phyloP scores from a whole-genome alignment of 2,329 filamentous ascomycete species.

The Hirsutella rhossiliensis region DNA sequence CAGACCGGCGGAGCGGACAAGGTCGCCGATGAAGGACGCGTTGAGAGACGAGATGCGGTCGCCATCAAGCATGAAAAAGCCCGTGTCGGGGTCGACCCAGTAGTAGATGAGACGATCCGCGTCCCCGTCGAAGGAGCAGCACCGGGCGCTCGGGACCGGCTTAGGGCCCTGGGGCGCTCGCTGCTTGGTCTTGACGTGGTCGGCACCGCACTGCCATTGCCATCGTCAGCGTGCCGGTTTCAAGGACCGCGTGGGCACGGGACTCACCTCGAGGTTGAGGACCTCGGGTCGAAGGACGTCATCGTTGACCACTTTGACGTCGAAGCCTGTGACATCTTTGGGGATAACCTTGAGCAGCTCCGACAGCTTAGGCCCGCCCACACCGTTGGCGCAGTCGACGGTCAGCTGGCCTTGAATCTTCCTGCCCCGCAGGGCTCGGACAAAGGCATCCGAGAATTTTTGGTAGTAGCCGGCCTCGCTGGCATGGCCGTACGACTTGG shows the following conservation, averaged over 20 bases:
- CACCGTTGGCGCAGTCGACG: constrained; percentile 93
- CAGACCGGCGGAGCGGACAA: constrained; percentile 69
- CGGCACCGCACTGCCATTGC: constrained; percentile 66
- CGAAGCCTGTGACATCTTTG: constrained; percentile 54
- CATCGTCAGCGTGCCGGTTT: constrained; percentile 2
- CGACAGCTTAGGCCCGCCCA: constrained; percentile 80
- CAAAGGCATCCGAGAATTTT: constrained; percentile 79
- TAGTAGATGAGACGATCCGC: constrained; percentile 95
- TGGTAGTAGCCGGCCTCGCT: constrained; percentile 91
- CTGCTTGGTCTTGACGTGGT: constrained; percentile 96
- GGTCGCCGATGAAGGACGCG: constrained; percentile 85
- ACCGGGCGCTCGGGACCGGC: constrained; percentile 62
- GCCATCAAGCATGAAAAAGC: constrained; percentile 88
- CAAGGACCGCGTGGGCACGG: neutral
- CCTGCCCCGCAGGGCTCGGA: constrained; percentile 65
- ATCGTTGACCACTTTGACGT: constrained; percentile 85
- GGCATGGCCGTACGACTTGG: constrained; percentile 75
- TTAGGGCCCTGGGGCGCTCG: constrained; percentile 75
- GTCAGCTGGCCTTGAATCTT: constrained; percentile 64
- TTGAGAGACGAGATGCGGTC: constrained; percentile 93
- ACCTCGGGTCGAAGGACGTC: constrained; percentile 82
- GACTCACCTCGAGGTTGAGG: constrained; percentile 71
- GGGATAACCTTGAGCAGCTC: constrained; percentile 80
- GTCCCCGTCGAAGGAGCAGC: constrained; percentile 88
- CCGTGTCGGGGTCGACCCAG: constrained; percentile 69